phyloP scores from a whole-genome alignment of 2,329 filamentous ascomycete species.

The Zasmidium citrigriseum region DNA sequence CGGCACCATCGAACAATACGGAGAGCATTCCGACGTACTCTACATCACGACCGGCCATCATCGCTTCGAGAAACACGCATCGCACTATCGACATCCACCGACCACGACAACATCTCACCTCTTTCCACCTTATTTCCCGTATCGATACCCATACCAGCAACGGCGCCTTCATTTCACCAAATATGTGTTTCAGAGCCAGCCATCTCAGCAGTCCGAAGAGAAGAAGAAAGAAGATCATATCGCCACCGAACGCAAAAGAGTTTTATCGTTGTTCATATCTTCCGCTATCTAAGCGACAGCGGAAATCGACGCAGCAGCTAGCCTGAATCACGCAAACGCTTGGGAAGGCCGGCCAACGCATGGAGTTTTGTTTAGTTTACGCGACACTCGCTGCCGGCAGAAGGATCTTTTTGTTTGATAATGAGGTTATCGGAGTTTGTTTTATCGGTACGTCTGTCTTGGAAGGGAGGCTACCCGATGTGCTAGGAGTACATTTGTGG shows the following conservation, averaged over 20 bases:
- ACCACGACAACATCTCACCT: not conserved
- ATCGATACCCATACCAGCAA: not conserved
- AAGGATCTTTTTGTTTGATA: not conserved
- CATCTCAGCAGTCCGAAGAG: not conserved
- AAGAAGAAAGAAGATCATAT: not conserved
- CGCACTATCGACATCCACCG: not conserved
- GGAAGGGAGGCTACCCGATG: not conserved
- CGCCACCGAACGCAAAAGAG: not conserved
- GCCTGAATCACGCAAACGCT: not conserved
- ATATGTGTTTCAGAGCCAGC: not conserved
- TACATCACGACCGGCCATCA: too few species aligned
- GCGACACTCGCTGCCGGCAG: not conserved
- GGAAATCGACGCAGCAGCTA: too few species aligned
- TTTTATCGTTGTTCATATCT: not conserved
- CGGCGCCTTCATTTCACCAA: not conserved
- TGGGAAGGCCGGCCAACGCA: not conserved
- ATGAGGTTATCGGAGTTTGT: not conserved
- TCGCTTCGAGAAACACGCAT: too few species aligned
- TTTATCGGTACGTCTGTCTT: not conserved
- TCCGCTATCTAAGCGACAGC: not conserved
- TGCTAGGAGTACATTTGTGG: not conserved
- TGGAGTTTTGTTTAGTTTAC: not conserved
- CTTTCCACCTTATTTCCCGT: not conserved
- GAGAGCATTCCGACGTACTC: too few species aligned
- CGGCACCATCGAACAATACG: too few species aligned